Conservation (phyloP, 169 alveolate genomes). For the Plasmodium vinckei region DNA sequence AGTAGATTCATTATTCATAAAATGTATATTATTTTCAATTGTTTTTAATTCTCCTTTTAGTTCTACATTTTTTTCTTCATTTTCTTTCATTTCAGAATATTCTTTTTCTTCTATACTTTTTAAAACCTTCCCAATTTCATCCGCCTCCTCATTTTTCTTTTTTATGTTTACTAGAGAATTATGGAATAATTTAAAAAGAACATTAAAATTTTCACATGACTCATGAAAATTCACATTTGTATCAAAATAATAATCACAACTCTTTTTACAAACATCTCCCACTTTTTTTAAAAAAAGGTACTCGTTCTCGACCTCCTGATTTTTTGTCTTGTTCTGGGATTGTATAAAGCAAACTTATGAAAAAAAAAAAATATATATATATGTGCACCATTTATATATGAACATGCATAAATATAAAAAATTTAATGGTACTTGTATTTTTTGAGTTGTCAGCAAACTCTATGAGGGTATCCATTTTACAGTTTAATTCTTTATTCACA, state of each 20-base stretch:
- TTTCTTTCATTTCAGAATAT: slow-evolving; percentile 8
- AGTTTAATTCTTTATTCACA: slow-evolving; percentile 30
- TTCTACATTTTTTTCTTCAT: slow-evolving; percentile 4
- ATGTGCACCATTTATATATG: neutral
- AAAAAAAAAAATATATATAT: neutral
- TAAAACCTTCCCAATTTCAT: slow-evolving; percentile 5
- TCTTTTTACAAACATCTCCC: slow-evolving; percentile 68
- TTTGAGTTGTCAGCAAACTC: slow-evolving; percentile 33
- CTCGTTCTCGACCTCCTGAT: slow-evolving; percentile 37
- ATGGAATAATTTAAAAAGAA: slow-evolving; percentile 41
- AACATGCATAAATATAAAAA: neutral
- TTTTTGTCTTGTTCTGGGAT: slow-evolving; percentile 58
- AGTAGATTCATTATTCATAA: slow-evolving; percentile 61
- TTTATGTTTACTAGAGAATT: slow-evolving; percentile 26
- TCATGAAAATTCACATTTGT: slow-evolving; percentile 64
- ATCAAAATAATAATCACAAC: slow-evolving; percentile 60
- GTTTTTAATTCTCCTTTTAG: slow-evolving; percentile 17
- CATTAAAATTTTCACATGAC: slow-evolving; percentile 47
- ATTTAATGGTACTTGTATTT: slow-evolving; percentile 21
- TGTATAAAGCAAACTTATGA: slow-evolving; percentile 35
- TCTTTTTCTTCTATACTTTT: slow-evolving; percentile 32
- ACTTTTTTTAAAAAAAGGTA: slow-evolving; percentile 38
- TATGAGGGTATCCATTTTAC: slow-evolving; percentile 42
- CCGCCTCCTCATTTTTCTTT: slow-evolving; percentile 33
- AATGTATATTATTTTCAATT: slow-evolving; percentile 10